Percentiles rank a stretch among this genome's conserved stretches.
Conservation (phyloP, 306 rosid species). For the Prunus mira region DNA sequence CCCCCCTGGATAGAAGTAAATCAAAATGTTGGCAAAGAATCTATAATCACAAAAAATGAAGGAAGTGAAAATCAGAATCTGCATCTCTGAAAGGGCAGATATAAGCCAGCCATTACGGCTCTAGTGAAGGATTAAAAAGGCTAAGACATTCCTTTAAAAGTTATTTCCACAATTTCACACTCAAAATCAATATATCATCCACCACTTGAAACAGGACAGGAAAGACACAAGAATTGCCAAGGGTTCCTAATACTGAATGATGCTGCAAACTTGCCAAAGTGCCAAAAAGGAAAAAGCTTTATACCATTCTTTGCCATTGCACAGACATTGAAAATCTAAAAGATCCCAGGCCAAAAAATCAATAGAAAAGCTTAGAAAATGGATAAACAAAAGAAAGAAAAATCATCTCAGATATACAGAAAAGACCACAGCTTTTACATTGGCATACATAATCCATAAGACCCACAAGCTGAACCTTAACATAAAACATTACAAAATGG, state of each 20-base stretch:
- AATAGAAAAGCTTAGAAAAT: background rate
- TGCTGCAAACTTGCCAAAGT: background rate
- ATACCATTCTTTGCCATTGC: background rate
- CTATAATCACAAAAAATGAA: background rate
- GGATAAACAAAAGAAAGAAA: background rate
- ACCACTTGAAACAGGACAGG: too few species aligned
- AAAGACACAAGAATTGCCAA: background rate
- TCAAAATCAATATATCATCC: background rate
- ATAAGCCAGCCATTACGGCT: background rate
- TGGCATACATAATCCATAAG: background rate
- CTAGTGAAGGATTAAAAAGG: background rate
- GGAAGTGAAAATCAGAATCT: background rate
- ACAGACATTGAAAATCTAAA: background rate
- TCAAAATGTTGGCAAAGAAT: slow-evolving; percentile 13
- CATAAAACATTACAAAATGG: background rate
- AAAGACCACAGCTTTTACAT: background rate
- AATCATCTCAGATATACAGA: background rate
- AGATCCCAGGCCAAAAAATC: background rate
- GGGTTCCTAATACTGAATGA: background rate
- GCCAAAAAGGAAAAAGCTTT: background rate
- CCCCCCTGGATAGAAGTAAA: slow-evolving; percentile 32
- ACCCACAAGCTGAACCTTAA: slow-evolving; percentile 7
- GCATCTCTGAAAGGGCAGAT: too few species aligned
- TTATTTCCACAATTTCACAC: background rate
- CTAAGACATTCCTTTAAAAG: background rate